Base-by-base conservation (phyloP, 2,329 filamentous ascomycete genomes). In the Achaetomium macrosporum region DNA sequence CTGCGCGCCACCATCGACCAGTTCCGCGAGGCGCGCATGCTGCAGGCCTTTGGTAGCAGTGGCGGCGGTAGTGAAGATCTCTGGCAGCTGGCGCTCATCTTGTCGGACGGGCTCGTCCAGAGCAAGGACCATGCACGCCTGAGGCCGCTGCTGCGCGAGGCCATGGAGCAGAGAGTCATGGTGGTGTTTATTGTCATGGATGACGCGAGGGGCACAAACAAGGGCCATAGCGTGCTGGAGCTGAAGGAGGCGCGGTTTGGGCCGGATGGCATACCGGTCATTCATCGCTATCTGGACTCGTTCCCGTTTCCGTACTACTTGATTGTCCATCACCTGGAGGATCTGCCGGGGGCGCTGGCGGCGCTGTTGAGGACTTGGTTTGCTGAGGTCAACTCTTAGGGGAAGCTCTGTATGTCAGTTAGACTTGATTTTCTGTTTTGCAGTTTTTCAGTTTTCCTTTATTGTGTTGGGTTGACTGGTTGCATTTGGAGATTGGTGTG, bases 281-380 rank as follows among this genome's bases (percentile, higher is more conserved):
- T 95, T 69, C 87, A 90, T 74, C 83, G 88, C 64, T 99, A 99
- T 68, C 79, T 99, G 62, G 95, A 99, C 68, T 87, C 84, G 8
- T 99, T 99, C 70, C 93, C 95, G 0, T 99, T 99, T 73, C 84
- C 87, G 68, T 99, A 96, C 73, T 99, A 97, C 68, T 73, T 99
- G 51, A 89, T 99, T 61, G 93, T 99, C 54, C 84, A 92, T 60
- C 84, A 97, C 72, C 84, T 99, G 44, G 84, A 87, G 64, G 93
- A 99, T 70, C 76, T 99, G 65, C 93, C 95, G 5, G 84, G 83
- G 33, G 91, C 96, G 41, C 70, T 99, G 70, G 88, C 90, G 13
- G 88, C 88, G 29, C 79, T 96, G 61, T 72, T 99, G 73, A 86
- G 92, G 71, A 95, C 95, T 60, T 99, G 95, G 95, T 96, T 99